Evolutionary conservation across 75 land plant species (phyloP).

Genomic region (Isoetes taiwanensis): DNA sequence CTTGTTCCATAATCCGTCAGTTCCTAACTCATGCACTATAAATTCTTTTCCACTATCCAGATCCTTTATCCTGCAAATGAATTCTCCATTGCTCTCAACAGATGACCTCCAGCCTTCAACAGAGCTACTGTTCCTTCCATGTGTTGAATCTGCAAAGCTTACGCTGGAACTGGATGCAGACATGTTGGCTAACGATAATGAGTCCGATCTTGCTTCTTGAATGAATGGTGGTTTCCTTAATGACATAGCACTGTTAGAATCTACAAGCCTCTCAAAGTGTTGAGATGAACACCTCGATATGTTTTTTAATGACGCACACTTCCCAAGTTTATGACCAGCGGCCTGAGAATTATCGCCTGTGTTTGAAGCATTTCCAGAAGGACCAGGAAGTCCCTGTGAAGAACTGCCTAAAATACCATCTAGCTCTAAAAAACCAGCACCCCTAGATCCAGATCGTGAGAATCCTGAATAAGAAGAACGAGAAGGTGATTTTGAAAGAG

Average conservation of each 20-base stretch:
- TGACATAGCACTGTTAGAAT: neutral
- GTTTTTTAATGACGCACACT: too few relatives aligned
- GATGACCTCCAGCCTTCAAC: slow-evolving; percentile 6
- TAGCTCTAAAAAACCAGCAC: too few relatives aligned
- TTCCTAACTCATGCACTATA: slow-evolving; percentile 37
- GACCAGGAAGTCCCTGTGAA: too few relatives aligned
- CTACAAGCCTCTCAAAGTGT: neutral
- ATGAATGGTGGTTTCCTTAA: neutral
- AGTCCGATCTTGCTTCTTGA: neutral
- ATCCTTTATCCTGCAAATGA: slow-evolving; percentile 29
- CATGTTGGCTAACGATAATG: neutral
- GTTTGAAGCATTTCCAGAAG: too few relatives aligned
- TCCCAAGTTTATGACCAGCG: too few relatives aligned
- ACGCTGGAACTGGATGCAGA: slow-evolving; percentile 14
- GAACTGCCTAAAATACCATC: too few relatives aligned
- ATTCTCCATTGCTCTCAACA: slow-evolving; percentile 10
- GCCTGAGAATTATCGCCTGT: too few relatives aligned
- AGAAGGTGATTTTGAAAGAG: neutral
- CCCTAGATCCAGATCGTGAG: too few relatives aligned
- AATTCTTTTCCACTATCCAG: slow-evolving; percentile 58
- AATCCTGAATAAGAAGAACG: too few relatives aligned
- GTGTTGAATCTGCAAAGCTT: slow-evolving; percentile 3
- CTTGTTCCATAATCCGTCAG: slow-evolving; percentile 28
- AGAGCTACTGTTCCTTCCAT: neutral
- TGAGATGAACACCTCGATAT: too few relatives aligned